A percentile compares a stretch with the other conserved stretches of the same genome.
Conservation (phyloP, 192 early-diverging fungal species). For the Coemansia sp. region DNA sequence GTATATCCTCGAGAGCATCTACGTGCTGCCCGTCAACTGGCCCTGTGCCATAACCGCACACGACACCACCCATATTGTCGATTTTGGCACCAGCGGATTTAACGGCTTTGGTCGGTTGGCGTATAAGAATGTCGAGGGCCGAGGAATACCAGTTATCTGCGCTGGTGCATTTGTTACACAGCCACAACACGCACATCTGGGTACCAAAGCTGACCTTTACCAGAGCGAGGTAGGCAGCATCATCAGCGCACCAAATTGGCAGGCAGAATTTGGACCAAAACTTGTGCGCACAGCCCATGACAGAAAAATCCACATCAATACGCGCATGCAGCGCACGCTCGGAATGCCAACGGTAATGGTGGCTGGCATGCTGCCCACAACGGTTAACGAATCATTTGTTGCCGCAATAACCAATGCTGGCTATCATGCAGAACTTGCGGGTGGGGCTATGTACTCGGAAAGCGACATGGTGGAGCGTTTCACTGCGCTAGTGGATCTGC, state of each 20-base stretch:
- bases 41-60: slow-evolving; percentile 54
- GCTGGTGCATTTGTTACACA: slow-evolving; percentile 9
- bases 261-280: slow-evolving; percentile 72
- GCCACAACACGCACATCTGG: slow-evolving; percentile 64
- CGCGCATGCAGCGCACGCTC: slow-evolving; percentile 76
- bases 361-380: slow-evolving; percentile 89
- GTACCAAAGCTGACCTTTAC: slow-evolving; percentile 72
- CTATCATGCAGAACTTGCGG: slow-evolving; percentile 86
- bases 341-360: slow-evolving; percentile 89
- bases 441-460: slow-evolving; percentile 83
- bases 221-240: slow-evolving; percentile 72
- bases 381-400: slow-evolving; percentile 75
- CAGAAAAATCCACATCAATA: slow-evolving; percentile 74
- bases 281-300: slow-evolving; percentile 59
- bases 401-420: slow-evolving; percentile 85
- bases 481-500: slow-evolving; percentile 67
- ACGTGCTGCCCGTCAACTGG: slow-evolving; percentile 59
- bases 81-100: slow-evolving; percentile 83
- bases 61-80: slow-evolving; percentile 72
- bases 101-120: slow-evolving; percentile 81
- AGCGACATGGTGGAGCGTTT: slow-evolving; percentile 67
- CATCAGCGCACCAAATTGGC: slow-evolving; percentile 77
- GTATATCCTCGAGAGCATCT: slow-evolving; percentile 65
- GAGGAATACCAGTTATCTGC: slow-evolving; percentile 58
- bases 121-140: slow-evolving; percentile 83